These are phyloP conservation scores for Oemleria cerasiformis DNA, from an alignment of 306 rosid genomes.

Conservation along the genomic window DNA sequence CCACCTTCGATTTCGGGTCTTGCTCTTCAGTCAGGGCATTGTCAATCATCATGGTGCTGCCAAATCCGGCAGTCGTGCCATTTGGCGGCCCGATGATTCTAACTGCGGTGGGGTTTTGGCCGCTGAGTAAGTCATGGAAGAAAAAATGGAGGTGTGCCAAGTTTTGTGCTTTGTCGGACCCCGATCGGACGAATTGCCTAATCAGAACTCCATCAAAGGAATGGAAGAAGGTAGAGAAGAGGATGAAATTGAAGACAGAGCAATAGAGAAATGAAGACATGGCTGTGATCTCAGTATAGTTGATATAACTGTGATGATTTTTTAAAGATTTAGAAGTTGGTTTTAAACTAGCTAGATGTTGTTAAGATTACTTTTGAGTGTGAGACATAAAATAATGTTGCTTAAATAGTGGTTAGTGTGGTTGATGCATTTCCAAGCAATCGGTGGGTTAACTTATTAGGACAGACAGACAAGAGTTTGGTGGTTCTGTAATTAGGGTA, in stretches of 20 bases:
- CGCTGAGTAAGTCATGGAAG: slow-evolving; percentile 30
- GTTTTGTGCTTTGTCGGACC: not conserved
- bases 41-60: slow-evolving; percentile 21
- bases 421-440: slow-evolving; percentile 20
- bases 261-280: slow-evolving; percentile 10
- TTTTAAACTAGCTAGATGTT: not conserved
- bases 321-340: not conserved
- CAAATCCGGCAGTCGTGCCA: not conserved
- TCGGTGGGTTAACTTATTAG: not conserved
- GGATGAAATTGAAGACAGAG: slow-evolving; percentile 7
- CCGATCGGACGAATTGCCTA: slow-evolving; percentile 11
- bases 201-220: slow-evolving; percentile 21
- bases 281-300: not conserved
- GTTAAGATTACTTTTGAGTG: not conserved
- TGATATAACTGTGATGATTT: not conserved
- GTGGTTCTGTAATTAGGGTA: not conserved
- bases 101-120: slow-evolving; percentile 19
- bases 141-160: slow-evolving; percentile 25
- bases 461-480: not conserved
- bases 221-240: not conserved
- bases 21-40: slow-evolving; percentile 25
- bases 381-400: not conserved
- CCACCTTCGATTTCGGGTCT: slow-evolving; percentile 17
- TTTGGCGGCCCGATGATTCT: slow-evolving; percentile 1
- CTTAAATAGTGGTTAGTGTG: not conserved